Percentiles rank a stretch among this genome's conserved stretches.
Conservation (phyloP, 148 eudicot genomes). For the Rhododendron ovatum region DNA sequence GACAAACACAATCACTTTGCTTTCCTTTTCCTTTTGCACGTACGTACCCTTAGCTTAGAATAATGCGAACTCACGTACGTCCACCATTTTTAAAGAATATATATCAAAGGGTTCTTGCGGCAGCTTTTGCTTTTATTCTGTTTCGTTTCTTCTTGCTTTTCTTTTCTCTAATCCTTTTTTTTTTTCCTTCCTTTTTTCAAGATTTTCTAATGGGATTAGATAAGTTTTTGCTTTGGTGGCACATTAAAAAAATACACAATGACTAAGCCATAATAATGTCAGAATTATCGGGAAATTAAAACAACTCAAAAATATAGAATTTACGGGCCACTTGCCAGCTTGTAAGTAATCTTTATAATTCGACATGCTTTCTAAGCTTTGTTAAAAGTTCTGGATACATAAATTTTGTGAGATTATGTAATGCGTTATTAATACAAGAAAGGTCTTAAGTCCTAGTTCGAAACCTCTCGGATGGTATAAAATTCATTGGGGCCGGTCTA, state of each 20-base stretch:
- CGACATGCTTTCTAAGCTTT: background rate
- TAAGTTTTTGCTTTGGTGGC: background rate
- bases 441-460: background rate
- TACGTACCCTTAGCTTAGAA: conserved; percentile 24
- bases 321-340: background rate
- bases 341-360: too few relatives aligned
- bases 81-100: conserved; percentile 33
- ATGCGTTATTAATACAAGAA: background rate
- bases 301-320: background rate
- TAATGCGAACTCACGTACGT: conserved; percentile 28
- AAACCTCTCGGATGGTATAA: background rate
- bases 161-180: conserved; percentile 4
- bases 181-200: background rate
- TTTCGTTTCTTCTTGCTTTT: conserved; percentile 3
- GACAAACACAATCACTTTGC: background rate
- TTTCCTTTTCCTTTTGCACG: conserved; percentile 32
- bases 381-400: background rate
- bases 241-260: background rate
- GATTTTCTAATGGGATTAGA: conserved; percentile 22
- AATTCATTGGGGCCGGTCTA: too few relatives aligned
- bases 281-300: background rate
- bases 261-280: background rate
- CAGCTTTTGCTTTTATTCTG: conserved; percentile 45
- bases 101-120: conserved; percentile 22
- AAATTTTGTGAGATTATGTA: background rate